Evolutionary conservation across 176 grass and related monocot genomes (phyloP).

Genomic region (Microstegium vimineum): DNA sequence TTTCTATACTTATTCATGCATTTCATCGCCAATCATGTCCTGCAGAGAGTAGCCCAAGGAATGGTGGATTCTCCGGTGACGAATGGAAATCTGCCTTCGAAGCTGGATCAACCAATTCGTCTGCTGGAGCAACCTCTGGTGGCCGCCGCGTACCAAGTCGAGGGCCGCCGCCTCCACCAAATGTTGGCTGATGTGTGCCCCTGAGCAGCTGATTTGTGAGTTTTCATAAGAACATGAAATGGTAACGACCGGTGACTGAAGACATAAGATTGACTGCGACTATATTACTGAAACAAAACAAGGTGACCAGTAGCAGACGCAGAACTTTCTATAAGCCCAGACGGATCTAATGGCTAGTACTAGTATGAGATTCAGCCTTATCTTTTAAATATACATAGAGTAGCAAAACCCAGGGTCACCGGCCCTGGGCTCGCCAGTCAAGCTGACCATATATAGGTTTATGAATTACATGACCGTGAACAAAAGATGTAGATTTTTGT

Average conservation of each 20-base stretch:
- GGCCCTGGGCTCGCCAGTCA: no score
- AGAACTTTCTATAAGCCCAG: no score
- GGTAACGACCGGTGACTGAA: not conserved
- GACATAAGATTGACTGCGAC: not conserved
- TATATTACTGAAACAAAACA: not conserved
- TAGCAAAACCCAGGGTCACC: no score
- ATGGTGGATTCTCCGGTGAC: constrained; percentile 29
- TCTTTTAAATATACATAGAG: no score
- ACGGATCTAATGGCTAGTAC: no score
- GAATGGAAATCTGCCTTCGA: constrained; percentile 86
- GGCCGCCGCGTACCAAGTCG: constrained; percentile 54
- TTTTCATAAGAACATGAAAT: constrained; percentile 12
- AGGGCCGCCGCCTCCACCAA: constrained; percentile 46
- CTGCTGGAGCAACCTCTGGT: constrained; percentile 17
- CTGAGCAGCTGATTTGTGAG: not conserved
- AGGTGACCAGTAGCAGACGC: no score
- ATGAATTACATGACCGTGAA: not conserved
- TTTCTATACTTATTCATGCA: not conserved
- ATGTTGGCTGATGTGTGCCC: constrained; percentile 12
- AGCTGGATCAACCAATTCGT: constrained; percentile 22
- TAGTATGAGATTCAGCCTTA: no score
- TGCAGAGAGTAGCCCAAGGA: constrained; percentile 54
- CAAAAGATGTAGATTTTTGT: not conserved
- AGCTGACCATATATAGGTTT: not conserved
- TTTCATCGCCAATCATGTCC: not conserved